These are phyloP conservation scores for Talaromyces sp. DNA, from an alignment of 2,329 filamentous ascomycete species.

Conservation along the genomic window DNA sequence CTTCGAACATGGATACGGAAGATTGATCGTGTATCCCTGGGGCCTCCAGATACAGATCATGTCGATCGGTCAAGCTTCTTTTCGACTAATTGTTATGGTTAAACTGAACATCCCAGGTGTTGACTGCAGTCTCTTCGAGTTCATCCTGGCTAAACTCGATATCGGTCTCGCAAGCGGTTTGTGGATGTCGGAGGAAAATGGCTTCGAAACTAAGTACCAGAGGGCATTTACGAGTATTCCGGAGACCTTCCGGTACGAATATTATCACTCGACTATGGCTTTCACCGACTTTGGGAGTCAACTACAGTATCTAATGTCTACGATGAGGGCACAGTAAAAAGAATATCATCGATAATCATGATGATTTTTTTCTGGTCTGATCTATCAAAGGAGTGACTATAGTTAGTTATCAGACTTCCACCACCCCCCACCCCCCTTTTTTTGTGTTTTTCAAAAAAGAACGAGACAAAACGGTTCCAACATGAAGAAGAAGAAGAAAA, in stretches of 20 bases:
- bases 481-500: background rate
- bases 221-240: background rate
- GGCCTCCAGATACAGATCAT: background rate
- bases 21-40: background rate
- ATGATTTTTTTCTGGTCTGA: too few species aligned
- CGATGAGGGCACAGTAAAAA: background rate
- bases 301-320: background rate
- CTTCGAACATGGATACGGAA: too few species aligned
- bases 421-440: background rate
- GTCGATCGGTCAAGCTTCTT: background rate
- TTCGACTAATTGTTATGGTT: background rate
- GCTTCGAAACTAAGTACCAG: slow-evolving; percentile 6
- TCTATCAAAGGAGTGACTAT: too few species aligned
- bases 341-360: too few species aligned
- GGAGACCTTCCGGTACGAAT: background rate
- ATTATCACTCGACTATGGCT: background rate
- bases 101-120: background rate
- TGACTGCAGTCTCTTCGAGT: background rate
- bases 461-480: too few species aligned
- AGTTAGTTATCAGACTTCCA: background rate
- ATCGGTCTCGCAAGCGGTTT: background rate
- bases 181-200: slow-evolving; percentile 4
- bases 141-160: background rate
- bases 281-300: too few species aligned
- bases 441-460: background rate